Evolutionary conservation across 2,329 filamentous ascomycete species (phyloP).

Genomic region (Aspergillus alliaceus): DNA sequence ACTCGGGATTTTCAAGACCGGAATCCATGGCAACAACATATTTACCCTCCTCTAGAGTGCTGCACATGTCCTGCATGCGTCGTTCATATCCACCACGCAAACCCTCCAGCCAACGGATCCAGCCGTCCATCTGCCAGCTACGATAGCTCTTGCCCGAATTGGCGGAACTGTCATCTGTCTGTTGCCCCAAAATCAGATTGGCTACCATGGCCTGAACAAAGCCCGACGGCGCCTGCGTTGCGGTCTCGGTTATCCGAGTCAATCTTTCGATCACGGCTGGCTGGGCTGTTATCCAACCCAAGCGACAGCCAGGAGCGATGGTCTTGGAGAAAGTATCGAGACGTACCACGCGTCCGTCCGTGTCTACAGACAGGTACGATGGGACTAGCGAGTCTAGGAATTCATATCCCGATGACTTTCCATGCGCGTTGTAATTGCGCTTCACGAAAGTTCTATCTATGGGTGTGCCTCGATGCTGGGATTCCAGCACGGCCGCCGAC

Average conservation of each 20-base stretch:
- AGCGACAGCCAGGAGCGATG: constrained; percentile 80
- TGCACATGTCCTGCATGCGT: constrained; percentile 79
- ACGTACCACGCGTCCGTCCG: constrained; percentile 82
- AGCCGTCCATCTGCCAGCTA: constrained; percentile 79
- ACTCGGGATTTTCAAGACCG: constrained; percentile 27
- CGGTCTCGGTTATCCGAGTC: constrained; percentile 70
- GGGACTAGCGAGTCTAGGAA: constrained; percentile 84
- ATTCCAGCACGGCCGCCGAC: constrained; percentile 56
- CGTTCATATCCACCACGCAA: constrained; percentile 80
- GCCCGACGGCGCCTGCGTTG: constrained; percentile 81
- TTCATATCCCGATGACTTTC: constrained; percentile 64
- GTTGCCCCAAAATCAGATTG: constrained; percentile 65
- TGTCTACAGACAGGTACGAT: constrained; percentile 78
- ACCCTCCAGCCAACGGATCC: constrained; percentile 88
- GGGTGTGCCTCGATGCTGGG: constrained; percentile 26
- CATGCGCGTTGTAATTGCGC: constrained; percentile 42
- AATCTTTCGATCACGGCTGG: constrained; percentile 75
- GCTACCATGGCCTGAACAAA: constrained; percentile 80
- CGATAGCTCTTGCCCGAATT: constrained; percentile 47
- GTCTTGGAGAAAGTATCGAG: constrained; percentile 95
- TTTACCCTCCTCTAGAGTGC: constrained; percentile 67
- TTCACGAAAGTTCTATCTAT: constrained; percentile 35
- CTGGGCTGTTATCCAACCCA: constrained; percentile 89
- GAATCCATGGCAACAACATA: constrained; percentile 63
- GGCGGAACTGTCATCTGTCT: constrained; percentile 52